Evolutionary conservation across 176 grass and related monocot species (phyloP), one percentile per base, ranked within the genome.

Genomic region (Juncus effusus): DNA sequence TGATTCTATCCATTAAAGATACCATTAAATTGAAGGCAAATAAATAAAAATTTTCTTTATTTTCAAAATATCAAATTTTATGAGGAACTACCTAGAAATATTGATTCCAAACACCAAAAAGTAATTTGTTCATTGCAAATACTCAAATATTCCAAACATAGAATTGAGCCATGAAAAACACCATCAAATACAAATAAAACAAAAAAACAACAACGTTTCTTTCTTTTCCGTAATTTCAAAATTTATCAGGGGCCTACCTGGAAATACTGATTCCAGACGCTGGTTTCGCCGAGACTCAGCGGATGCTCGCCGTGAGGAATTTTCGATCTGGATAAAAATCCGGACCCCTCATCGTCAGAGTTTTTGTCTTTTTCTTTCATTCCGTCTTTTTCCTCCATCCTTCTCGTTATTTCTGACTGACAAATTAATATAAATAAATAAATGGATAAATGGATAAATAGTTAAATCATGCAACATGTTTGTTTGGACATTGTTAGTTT

Each of bases 341-440:
- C 93, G 28, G 66, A 81, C 40, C 80, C 83, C 80, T 86, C 77
- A 45, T 72, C 68, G 28, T 72, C 68, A 69, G 64, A 74, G 81
- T 60, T 78, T 19, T 68, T 37, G 49, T 84, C 78, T 59, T 86
- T 80, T 41, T 13, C 81, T 74, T 82, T 82, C 38, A 77, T 79
- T 67, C 77, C 65, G 36, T 76, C 16, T 66, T 78, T 78, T 79
- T 86, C 82, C 64, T 89, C 93, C 88, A 89, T 84, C 83, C 82
- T 92, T 56, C 88, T 77, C 12, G 88, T 97, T 79, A 97, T 90
- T 89, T 92, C 88, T 75, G 93, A 92, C 93, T 97, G 93, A 84
- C 60, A 69, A 77, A 35, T 11, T 42, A 75, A 12, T 15, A 7
- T 37, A 36, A 7, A 36, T 62, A 61, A 74, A 63, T 13, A 51